A percentile compares a stretch with the other conserved stretches of the same genome.
These are phyloP conservation scores for Suhomyces panamericanus DNA, from an alignment of 1,139 yeast genomes.

Conservation along the genomic window DNA sequence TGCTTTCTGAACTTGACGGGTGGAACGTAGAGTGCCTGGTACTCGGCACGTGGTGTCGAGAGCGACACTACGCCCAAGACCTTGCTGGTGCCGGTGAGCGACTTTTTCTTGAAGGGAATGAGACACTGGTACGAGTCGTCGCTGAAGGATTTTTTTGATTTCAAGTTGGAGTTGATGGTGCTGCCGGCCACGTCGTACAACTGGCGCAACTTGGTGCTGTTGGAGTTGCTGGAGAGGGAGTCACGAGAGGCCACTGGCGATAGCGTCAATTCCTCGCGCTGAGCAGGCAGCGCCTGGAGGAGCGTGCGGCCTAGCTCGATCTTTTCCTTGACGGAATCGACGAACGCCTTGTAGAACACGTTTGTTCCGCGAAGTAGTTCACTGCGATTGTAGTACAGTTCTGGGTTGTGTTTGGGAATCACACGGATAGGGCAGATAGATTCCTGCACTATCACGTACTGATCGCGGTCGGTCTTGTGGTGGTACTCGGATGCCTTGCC, in stretches of 20 bases:
- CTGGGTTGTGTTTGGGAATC: conserved; percentile 33
- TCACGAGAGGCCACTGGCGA: conserved; percentile 20
- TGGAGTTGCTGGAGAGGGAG: conserved; percentile 15
- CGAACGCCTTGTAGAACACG: conserved; percentile 40
- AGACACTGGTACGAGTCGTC: conserved; percentile 36
- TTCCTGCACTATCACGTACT: conserved; percentile 42
- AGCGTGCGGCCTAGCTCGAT: conserved; percentile 31
- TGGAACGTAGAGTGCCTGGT: conserved; percentile 34
- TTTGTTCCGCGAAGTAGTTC: conserved; percentile 24
- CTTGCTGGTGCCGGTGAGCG: conserved; percentile 37
- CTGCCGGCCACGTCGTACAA: conserved; percentile 29
- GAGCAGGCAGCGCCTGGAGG: conserved; percentile 10
- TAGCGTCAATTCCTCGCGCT: conserved; percentile 12
- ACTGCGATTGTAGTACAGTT: conserved; percentile 21
- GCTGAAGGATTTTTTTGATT: conserved; percentile 19
- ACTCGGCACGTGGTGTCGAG: conserved; percentile 37
- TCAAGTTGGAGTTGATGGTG: conserved; percentile 20
- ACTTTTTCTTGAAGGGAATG: conserved; percentile 36
- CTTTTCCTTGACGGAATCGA: conserved; percentile 32
- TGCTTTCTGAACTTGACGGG: conserved; percentile 30
- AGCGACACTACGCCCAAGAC: conserved; percentile 38
- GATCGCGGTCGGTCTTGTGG: conserved; percentile 23
- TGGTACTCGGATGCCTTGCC: conserved; percentile 43
- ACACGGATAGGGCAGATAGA: conserved; percentile 37
- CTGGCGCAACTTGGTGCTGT: conserved; percentile 30